A percentile compares a stretch with the other conserved stretches of the same genome.
phyloP scores from a whole-genome alignment of 257 asterid species.

The Misopates orontium region DNA sequence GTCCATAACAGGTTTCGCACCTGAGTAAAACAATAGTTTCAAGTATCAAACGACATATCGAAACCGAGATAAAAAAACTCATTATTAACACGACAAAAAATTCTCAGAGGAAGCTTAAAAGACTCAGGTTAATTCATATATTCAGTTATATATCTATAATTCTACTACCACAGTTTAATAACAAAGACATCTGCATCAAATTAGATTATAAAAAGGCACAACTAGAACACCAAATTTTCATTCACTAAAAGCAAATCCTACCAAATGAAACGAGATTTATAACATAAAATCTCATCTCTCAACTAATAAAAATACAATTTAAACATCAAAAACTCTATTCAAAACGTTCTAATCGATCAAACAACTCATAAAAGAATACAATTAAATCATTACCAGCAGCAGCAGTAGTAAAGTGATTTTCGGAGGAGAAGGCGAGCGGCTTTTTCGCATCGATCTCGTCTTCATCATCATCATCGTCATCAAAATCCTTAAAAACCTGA shows the following conservation, averaged over 20 bases:
- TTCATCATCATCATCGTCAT: constrained; percentile 50
- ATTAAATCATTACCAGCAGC: constrained; percentile 33
- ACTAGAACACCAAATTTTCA: background rate
- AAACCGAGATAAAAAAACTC: background rate
- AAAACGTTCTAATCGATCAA: background rate
- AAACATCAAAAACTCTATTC: background rate
- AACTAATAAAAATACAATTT: no score
- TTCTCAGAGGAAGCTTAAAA: background rate
- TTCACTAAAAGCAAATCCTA: background rate
- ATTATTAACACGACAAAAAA: background rate
- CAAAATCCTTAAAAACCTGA: constrained; percentile 59
- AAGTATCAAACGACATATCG: background rate
- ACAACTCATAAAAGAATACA: background rate
- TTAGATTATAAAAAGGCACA: background rate
- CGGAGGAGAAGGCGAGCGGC: constrained; percentile 46
- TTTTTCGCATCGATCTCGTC: constrained; percentile 39
- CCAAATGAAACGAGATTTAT: background rate
- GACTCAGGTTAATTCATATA: background rate
- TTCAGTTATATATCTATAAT: background rate
- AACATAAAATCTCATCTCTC: no score
- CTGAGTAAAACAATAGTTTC: constrained; percentile 29
- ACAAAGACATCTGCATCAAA: background rate
- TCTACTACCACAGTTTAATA: background rate
- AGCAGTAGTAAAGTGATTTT: constrained; percentile 20
- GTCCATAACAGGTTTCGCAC: constrained; percentile 40